A percentile compares a stretch with the other conserved stretches of the same genome.
These are phyloP conservation scores for Sporormia fimetaria DNA, from an alignment of 495 filamentous ascomycete genomes.

Conservation along the genomic window DNA sequence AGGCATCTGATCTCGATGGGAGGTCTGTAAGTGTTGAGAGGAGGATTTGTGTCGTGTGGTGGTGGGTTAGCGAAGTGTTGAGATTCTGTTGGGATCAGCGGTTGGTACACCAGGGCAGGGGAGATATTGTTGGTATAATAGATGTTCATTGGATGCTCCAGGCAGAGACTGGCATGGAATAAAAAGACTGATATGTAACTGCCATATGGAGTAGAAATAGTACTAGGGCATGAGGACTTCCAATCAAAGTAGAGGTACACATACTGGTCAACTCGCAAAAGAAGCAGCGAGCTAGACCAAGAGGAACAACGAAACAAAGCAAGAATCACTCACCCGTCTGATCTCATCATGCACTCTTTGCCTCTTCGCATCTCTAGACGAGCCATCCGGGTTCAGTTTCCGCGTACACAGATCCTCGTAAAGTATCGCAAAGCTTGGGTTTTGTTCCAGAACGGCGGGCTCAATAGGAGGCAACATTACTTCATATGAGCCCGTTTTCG, in stretches of 20 bases:
- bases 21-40: slow-evolving; percentile 15
- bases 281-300: background rate
- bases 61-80: slow-evolving; percentile 1
- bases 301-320: background rate
- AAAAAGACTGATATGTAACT: no score
- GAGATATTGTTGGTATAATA: no score
- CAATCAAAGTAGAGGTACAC: background rate
- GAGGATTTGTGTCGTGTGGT: slow-evolving; percentile 10
- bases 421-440: slow-evolving; percentile 32
- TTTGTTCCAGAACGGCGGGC: slow-evolving; percentile 21
- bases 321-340: slow-evolving; percentile 17
- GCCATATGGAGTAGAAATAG: no score
- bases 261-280: background rate
- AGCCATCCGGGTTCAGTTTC: slow-evolving; percentile 32
- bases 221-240: background rate
- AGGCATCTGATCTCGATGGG: slow-evolving; percentile 18
- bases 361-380: slow-evolving; percentile 28
- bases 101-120: background rate
- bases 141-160: no score
- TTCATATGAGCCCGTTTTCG: no score
- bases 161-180: no score
- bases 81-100: slow-evolving; percentile 16
- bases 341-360: slow-evolving; percentile 26
- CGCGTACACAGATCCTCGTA: slow-evolving; percentile 30
- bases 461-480: slow-evolving; percentile 33